These are phyloP conservation scores for Pinus tabuliformis DNA, from an alignment of 75 land plant genomes.

Conservation along the genomic window DNA sequence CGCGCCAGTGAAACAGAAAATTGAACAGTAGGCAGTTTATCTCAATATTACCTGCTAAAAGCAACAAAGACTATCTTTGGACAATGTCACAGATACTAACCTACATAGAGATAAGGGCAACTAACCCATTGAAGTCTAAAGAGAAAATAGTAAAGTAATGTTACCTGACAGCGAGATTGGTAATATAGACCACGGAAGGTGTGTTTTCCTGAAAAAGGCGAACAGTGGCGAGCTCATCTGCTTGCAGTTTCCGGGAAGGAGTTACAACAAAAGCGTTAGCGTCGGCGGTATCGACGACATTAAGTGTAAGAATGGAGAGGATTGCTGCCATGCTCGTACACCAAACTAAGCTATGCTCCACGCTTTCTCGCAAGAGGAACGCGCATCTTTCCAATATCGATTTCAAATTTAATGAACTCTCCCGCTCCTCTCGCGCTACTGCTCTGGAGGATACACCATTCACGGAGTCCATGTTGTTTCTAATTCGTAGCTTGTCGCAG, in stretches of 20 bases:
- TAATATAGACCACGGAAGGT: slow-evolving; percentile 98
- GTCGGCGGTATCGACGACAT: slow-evolving; percentile 28
- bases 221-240: slow-evolving; percentile 96
- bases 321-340: slow-evolving; percentile 59
- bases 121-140: neutral
- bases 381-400: neutral
- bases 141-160: neutral
- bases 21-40: neutral
- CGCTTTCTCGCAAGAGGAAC: neutral
- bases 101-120: neutral
- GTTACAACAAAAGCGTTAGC: slow-evolving; percentile 78
- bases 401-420: no score
- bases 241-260: slow-evolving; percentile 62
- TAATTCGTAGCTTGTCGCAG: no score
- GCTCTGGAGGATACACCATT: no score
- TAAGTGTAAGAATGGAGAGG: slow-evolving; percentile 17
- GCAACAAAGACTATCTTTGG: neutral
- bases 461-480: no score
- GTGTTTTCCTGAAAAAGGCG: slow-evolving; percentile 96
- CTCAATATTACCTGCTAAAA: neutral
- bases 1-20: neutral
- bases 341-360: slow-evolving; percentile 12
- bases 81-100: neutral
- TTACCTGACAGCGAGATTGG: slow-evolving; percentile 90
- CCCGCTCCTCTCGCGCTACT: no score